Evolutionary conservation across 1,284 basidiomycete species (phyloP), one percentile per base, ranked within the genome.

Genomic region (Inonotus obliquus): DNA sequence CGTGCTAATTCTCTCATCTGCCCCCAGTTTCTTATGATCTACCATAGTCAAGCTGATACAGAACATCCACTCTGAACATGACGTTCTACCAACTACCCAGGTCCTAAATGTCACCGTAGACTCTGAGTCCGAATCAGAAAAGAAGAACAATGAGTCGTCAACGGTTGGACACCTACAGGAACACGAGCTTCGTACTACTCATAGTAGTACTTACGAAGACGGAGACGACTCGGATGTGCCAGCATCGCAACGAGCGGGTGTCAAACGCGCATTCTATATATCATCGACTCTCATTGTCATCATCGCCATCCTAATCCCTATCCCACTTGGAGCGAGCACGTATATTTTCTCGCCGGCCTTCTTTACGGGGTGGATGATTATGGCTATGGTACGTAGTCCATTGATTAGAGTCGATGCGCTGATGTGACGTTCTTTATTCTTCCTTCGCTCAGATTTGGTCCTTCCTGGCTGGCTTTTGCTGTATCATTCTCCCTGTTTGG

Each of bases 251-350:
- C 6, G 74, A 63, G 65, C 57, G 4, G 73, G 75, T 2, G 81
- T 78, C 67, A 76, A 70, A 64, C 72, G 72, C 52, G 78, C 80
- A 3, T 68, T 74, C 11, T 71, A 73, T 68, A 77, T 76, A 54
- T 81, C 79, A 21, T 76, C 78, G 5, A 52, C 68, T 4, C 73
- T 75, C 41, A 76, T 81, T 6, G 69, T 77, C 7, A 69, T 80
- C 61, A 67, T 80, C 21, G 75, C 44, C 14, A 45, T 64, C 19
- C 54, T 65, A 54, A 52, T 41, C 0, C 81, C 81, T 0, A 65
- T 83, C 5, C 81, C 81, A 4, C 77, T 82, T 77, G 81, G 80
- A 68, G 80, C 81, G 69, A 76, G 77, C 37, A 75, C 76, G 60
- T 83, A 82, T 64, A 69, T 83, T 4, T 82, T 81, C 65, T 80